Conservation (phyloP, 2,329 filamentous ascomycete species). For the Beauveria brongniartii region DNA sequence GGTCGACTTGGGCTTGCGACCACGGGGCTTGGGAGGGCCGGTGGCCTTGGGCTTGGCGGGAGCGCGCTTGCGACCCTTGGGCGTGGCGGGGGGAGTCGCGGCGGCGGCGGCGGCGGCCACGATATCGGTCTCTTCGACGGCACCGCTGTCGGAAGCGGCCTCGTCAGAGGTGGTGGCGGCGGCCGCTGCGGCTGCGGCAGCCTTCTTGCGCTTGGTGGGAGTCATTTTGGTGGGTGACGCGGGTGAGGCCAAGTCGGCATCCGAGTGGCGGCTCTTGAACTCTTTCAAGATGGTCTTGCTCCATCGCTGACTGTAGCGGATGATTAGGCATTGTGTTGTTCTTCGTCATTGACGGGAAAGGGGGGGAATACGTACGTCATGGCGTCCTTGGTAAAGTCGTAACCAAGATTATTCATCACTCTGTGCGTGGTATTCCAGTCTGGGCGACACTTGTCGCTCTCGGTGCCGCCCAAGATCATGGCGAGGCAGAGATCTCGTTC, state of each 20-base stretch:
- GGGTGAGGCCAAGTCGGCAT: slow-evolving; percentile 12
- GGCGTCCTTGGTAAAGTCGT: slow-evolving; percentile 30
- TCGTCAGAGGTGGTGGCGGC: background rate
- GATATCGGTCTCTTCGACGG: background rate
- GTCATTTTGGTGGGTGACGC: slow-evolving; percentile 3
- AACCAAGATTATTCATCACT: slow-evolving; percentile 26
- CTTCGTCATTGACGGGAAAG: background rate
- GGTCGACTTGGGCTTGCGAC: background rate
- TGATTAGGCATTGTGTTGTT: background rate
- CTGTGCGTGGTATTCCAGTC: slow-evolving; percentile 27
- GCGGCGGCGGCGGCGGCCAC: background rate
- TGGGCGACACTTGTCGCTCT: slow-evolving; percentile 18
- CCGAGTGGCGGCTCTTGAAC: slow-evolving; percentile 20
- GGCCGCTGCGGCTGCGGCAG: background rate
- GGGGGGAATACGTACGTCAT: slow-evolving; percentile 24
- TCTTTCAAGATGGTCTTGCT: slow-evolving; percentile 29
- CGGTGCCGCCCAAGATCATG: slow-evolving; percentile 22
- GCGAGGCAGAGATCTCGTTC: slow-evolving; percentile 32
- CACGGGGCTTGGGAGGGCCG: slow-evolving; percentile 9
- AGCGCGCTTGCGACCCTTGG: slow-evolving; percentile 4
- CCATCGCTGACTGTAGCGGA: slow-evolving; percentile 28
- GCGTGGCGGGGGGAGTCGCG: background rate
- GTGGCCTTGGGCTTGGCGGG: slow-evolving; percentile 11
- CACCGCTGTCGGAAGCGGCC: background rate
- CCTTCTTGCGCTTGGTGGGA: slow-evolving; percentile 8